Conservation (phyloP, 345 rosid genomes). For the Eucalyptus cladocalyx region DNA sequence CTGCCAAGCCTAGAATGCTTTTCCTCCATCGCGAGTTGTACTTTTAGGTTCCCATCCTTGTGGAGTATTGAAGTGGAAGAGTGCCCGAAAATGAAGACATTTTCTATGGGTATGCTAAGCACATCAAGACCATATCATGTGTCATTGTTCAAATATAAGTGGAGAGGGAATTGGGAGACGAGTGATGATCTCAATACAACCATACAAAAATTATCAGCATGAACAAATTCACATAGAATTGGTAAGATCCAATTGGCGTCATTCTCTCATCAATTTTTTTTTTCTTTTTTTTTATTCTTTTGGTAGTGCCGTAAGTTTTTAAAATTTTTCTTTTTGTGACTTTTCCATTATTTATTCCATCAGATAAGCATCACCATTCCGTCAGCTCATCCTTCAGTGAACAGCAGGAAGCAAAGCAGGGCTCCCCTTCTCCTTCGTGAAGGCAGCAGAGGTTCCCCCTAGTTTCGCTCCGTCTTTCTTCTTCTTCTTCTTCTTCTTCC, state of each 20-base stretch:
- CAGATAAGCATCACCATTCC: too few relatives aligned
- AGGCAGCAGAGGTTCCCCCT: too few relatives aligned
- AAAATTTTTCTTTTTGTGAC: too few relatives aligned
- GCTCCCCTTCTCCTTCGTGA: too few relatives aligned
- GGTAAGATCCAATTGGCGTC: background rate
- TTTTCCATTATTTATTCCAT: too few relatives aligned
- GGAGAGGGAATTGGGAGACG: accelerated
- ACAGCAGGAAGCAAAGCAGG: too few relatives aligned
- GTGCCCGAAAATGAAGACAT: background rate
- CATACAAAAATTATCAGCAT: background rate
- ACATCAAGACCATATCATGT: accelerated
- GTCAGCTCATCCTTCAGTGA: too few relatives aligned
- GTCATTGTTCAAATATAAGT: too few relatives aligned
- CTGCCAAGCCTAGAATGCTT: too few relatives aligned
- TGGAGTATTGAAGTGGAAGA: background rate
- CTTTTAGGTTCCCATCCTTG: background rate
- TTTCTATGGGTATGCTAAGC: background rate
- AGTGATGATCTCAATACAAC: background rate
- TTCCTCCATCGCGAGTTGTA: accelerated
- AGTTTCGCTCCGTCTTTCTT: too few relatives aligned
- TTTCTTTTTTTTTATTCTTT: accelerated
- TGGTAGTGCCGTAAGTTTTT: accelerated
- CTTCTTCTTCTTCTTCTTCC: too few relatives aligned
- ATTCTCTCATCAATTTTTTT: too few relatives aligned
- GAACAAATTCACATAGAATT: background rate